A percentile compares a stretch with the other conserved stretches of the same genome.
These are phyloP conservation scores for Microdochium nivale DNA, from an alignment of 2,329 filamentous ascomycete species.

Conservation along the genomic window DNA sequence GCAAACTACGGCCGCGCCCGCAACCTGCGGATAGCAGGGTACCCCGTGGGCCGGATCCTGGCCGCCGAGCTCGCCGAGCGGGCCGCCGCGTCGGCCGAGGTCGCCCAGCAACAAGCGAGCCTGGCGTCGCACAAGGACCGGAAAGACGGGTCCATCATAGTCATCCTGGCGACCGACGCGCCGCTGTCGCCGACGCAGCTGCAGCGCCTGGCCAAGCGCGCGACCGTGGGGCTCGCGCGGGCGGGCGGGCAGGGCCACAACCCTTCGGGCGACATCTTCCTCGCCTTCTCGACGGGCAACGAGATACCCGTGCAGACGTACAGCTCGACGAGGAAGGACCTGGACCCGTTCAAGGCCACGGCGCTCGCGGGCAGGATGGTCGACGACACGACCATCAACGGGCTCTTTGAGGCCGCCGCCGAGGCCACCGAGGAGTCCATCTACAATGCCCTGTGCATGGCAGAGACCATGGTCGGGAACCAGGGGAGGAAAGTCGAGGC, in stretches of 20 bases:
- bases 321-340: slow-evolving; percentile 14
- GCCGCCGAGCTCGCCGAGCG: slow-evolving; percentile 29
- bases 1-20: slow-evolving; percentile 53
- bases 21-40: slow-evolving; percentile 49
- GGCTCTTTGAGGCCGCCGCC: slow-evolving; percentile 50
- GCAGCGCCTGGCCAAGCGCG: slow-evolving; percentile 48
- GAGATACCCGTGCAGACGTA: slow-evolving; percentile 33
- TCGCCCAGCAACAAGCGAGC: slow-evolving; percentile 18
- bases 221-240: slow-evolving; percentile 50
- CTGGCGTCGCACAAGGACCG: slow-evolving; percentile 26
- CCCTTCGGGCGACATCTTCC: slow-evolving; percentile 56
- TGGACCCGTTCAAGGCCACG: slow-evolving; percentile 31
- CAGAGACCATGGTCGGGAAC: slow-evolving; percentile 48
- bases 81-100: slow-evolving; percentile 10
- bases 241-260: slow-evolving; percentile 56
- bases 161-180: slow-evolving; percentile 51
- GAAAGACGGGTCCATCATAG: slow-evolving; percentile 54
- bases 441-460: slow-evolving; percentile 54
- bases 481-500: slow-evolving; percentile 39
- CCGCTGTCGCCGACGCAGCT: slow-evolving; percentile 50
- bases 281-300: slow-evolving; percentile 57
- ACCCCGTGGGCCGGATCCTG: slow-evolving; percentile 52
- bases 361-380: slow-evolving; percentile 33
- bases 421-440: slow-evolving; percentile 60
- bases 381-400: slow-evolving; percentile 52